Evolutionary conservation across 768 basidiomycete species (phyloP).

Genomic region (Rhodocollybia butyracea): DNA sequence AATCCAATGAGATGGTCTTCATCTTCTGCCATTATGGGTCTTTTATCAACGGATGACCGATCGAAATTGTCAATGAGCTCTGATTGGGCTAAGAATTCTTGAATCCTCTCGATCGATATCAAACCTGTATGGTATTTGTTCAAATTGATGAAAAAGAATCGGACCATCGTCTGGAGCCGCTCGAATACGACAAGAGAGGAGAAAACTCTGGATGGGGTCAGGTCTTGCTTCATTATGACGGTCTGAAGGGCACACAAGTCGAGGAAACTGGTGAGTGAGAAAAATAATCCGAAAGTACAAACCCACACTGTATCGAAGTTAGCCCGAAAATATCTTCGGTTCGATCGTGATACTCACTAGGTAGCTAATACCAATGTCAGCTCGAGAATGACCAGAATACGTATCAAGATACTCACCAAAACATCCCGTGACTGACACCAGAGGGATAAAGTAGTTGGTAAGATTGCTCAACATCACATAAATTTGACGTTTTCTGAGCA

Average conservation of each 20-base stretch:
- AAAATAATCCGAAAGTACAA: not conserved
- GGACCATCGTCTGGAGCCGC: slow-evolving; percentile 31
- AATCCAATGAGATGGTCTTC: not conserved
- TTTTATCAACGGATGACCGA: not conserved
- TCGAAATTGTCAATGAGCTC: not conserved
- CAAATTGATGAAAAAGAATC: slow-evolving; percentile 15
- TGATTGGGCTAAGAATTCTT: not conserved
- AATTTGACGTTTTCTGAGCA: slow-evolving; percentile 35
- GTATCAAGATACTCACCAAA: slow-evolving; percentile 26
- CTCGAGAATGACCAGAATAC: too few species aligned
- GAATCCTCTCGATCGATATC: not conserved
- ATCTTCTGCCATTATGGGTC: not conserved
- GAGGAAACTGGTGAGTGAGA: not conserved
- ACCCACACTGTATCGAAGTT: not conserved
- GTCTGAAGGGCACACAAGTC: not conserved
- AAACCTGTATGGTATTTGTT: not conserved
- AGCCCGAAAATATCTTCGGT: not conserved
- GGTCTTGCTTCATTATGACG: slow-evolving; percentile 7
- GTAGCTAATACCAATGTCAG: too few species aligned
- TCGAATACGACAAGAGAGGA: slow-evolving; percentile 42
- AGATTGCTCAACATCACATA: slow-evolving; percentile 30
- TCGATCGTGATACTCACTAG: slow-evolving; percentile 31
- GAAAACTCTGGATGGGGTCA: slow-evolving; percentile 18
- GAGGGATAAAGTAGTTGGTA: slow-evolving; percentile 38
- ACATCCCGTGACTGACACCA: slow-evolving; percentile 45